Evolutionary conservation across 1,139 yeast species (phyloP).

Genomic region (Candida sp.): DNA sequence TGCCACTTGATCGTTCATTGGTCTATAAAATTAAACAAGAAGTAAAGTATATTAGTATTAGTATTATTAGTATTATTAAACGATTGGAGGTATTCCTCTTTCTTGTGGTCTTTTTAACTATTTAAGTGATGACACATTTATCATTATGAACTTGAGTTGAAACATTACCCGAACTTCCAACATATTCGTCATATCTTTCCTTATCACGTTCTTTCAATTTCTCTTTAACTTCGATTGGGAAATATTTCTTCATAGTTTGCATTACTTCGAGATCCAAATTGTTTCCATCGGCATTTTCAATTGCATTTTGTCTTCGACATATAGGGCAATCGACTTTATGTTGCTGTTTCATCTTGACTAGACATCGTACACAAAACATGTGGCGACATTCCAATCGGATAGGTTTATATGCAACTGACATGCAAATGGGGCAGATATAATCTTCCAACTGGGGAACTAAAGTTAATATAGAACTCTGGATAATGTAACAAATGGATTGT

Average conservation of each 20-base stretch:
- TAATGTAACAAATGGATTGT: conserved; percentile 51
- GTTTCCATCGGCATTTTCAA: conserved; percentile 53
- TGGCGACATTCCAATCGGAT: conserved; percentile 62
- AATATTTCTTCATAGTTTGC: conserved; percentile 52
- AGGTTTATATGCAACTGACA: conserved; percentile 68
- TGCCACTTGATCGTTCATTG: background rate
- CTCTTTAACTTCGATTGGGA: conserved; percentile 64
- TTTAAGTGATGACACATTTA: background rate
- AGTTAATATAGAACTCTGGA: conserved; percentile 51
- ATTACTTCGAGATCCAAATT: conserved; percentile 57
- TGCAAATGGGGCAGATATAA: conserved; percentile 71
- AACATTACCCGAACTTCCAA: background rate
- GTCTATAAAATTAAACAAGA: background rate
- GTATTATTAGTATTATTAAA: too few species aligned
- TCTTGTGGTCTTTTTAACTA: too few species aligned
- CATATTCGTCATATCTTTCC: conserved; percentile 34
- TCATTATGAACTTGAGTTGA: background rate
- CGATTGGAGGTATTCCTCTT: too few species aligned
- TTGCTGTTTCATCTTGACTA: conserved; percentile 62
- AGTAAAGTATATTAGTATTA: too few species aligned
- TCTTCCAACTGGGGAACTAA: conserved; percentile 73
- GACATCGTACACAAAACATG: conserved; percentile 67
- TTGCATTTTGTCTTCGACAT: conserved; percentile 53
- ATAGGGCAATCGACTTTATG: conserved; percentile 62
- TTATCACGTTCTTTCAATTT: conserved; percentile 58